Conservation (phyloP, 2,329 filamentous ascomycete species). For the Anthostomella pinea region DNA sequence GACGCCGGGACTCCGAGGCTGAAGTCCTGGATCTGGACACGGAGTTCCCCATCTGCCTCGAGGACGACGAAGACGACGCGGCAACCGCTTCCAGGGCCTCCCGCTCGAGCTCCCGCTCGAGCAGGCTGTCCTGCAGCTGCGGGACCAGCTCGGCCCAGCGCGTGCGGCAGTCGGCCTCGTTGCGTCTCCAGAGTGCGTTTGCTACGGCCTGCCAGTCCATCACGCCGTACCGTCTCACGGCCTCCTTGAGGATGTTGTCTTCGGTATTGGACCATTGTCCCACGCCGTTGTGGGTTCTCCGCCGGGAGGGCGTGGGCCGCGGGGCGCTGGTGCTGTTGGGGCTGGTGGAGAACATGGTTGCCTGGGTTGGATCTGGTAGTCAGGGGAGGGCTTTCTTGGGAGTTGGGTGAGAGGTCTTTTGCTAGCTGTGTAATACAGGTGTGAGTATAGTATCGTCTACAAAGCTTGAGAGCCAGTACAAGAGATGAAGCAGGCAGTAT, state of each 20-base stretch:
- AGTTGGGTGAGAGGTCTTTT: too few relatives aligned
- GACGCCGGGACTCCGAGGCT: too few relatives aligned
- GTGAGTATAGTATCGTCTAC: too few relatives aligned
- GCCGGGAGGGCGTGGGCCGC: too few relatives aligned
- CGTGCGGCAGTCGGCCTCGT: slow-evolving; percentile 12
- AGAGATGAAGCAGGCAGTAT: too few relatives aligned
- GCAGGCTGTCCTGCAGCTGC: slow-evolving; percentile 6
- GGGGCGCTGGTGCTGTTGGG: background rate
- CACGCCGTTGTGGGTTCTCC: background rate
- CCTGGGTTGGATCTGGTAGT: too few relatives aligned
- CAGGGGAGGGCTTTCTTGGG: too few relatives aligned
- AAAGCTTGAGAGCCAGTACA: too few relatives aligned
- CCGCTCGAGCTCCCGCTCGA: slow-evolving; percentile 5
- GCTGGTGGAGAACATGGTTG: background rate
- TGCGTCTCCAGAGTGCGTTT: slow-evolving; percentile 12
- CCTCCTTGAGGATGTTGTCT: slow-evolving; percentile 16
- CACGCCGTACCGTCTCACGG: slow-evolving; percentile 14
- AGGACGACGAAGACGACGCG: background rate
- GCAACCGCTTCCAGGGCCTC: background rate
- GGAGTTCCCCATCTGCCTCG: too few relatives aligned
- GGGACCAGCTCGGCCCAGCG: slow-evolving; percentile 16
- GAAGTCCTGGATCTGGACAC: too few relatives aligned
- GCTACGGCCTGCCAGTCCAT: slow-evolving; percentile 16
- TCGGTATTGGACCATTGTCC: slow-evolving; percentile 14
- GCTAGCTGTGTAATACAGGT: too few relatives aligned